A percentile compares a stretch with the other conserved stretches of the same genome.
Conservation (phyloP, 306 rosid species). For the Parietaria judaica region DNA sequence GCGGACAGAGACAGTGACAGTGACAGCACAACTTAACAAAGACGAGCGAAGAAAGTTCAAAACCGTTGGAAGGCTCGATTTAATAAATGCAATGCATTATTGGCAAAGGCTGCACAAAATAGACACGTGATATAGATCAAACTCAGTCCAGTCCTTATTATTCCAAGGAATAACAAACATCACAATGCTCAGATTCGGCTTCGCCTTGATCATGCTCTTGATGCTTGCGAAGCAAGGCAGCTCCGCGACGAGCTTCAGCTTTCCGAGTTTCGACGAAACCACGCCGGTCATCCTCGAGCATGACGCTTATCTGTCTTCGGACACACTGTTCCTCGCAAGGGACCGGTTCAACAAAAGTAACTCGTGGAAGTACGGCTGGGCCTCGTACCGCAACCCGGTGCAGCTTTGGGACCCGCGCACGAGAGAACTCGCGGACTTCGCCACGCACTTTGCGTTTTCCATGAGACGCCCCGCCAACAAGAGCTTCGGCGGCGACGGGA, state of each 20-base stretch:
- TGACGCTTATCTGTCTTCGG: constrained; percentile 38
- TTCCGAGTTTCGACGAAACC: constrained; percentile 30
- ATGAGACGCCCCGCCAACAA: background rate
- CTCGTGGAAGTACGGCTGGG: constrained; percentile 34
- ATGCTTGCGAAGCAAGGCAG: constrained; percentile 11
- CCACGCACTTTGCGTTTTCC: background rate
- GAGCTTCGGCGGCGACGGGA: background rate
- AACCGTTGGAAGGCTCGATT: too few relatives aligned
- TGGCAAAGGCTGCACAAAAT: too few relatives aligned
- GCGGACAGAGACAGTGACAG: too few relatives aligned
- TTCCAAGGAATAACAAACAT: too few relatives aligned
- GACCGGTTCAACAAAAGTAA: constrained; percentile 36
- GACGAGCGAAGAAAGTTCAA: too few relatives aligned
- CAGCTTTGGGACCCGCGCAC: constrained; percentile 8
- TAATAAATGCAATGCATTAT: too few relatives aligned
- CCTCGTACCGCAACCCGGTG: constrained; percentile 12
- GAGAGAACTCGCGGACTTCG: background rate
- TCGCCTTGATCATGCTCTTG: background rate
- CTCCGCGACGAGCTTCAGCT: constrained; percentile 42
- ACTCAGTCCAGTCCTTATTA: too few relatives aligned
- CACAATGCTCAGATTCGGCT: background rate
- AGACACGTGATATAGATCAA: too few relatives aligned
- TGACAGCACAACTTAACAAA: too few relatives aligned
- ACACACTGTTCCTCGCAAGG: constrained; percentile 51
- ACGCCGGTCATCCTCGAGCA: constrained; percentile 27